A percentile compares a stretch with the other conserved stretches of the same genome.
These are phyloP conservation scores for Hygrophoropsis aurantiaca DNA, from an alignment of 768 basidiomycete species.

Conservation along the genomic window DNA sequence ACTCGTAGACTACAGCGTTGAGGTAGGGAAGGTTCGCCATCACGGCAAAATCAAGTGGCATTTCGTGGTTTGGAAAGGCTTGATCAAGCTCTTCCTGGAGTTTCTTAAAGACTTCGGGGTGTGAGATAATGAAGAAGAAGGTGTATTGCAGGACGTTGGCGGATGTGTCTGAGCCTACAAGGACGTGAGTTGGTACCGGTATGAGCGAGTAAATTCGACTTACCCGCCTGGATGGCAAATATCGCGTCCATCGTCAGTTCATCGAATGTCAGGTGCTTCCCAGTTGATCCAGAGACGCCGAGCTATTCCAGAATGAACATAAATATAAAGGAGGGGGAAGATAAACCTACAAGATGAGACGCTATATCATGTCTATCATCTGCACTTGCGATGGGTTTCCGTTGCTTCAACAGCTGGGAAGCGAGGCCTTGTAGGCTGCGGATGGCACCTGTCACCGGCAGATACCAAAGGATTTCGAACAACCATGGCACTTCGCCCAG, in stretches of 20 bases:
- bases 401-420: not conserved
- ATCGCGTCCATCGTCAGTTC: slow-evolving; percentile 11
- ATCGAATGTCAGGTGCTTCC: not conserved
- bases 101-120: slow-evolving; percentile 14
- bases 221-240: slow-evolving; percentile 23
- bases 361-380: not conserved
- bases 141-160: slow-evolving; percentile 19
- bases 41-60: slow-evolving; percentile 8
- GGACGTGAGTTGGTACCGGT: not conserved
- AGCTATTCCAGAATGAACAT: not conserved
- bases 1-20: slow-evolving; percentile 32
- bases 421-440: not conserved
- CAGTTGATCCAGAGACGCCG: not conserved
- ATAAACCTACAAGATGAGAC: not conserved
- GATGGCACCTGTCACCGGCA: slow-evolving; percentile 18
- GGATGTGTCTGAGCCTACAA: slow-evolving; percentile 30
- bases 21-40: slow-evolving; percentile 32
- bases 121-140: slow-evolving; percentile 26
- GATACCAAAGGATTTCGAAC: slow-evolving; percentile 28
- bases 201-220: too few species aligned
- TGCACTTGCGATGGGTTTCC: not conserved
- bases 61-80: slow-evolving; percentile 20
- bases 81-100: slow-evolving; percentile 27
- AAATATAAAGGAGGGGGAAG: too few species aligned
- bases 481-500: slow-evolving; percentile 31